Base-by-base conservation (phyloP, 441 rosid species). In the Mallotus repandus region DNA sequence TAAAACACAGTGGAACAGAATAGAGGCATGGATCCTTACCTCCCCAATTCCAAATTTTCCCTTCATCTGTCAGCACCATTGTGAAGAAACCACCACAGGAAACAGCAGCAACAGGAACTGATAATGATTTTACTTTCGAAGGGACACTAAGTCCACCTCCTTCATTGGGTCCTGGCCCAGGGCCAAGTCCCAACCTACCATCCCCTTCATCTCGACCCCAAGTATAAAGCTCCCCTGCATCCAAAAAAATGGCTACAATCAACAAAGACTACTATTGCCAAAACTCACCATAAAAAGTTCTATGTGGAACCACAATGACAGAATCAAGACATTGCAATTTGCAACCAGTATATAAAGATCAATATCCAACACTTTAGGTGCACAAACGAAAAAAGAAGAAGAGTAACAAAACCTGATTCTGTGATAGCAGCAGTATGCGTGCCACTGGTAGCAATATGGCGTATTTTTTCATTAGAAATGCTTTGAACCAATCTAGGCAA, bases 181-280 rank as follows among this genome's bases (percentile, higher is more conserved):
- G 93, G 59, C 99, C 99, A 29, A 91, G 96, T 57, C 98, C 99
- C 72, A 95, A 77, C 76, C 99, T 87, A 22, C 99, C 98, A 63
- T 93, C 99, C 52, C 96, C 99, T 84, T 95, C 96, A 65, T 95
- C 97, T 82, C 98, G 84, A 76, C 98, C 99, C 98, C 98, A 91
- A 68, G 89, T 91, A 77, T 85, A 91, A 59, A 95, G 71, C 70
- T 91, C 97, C 19, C 98, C 98, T 92, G 69, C 68, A 78, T 22
- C 66, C 41, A 38, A 65, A 78, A 64, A 57, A 62, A 63, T 18
- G 56, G 50, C 12, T 25, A n/a, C 35, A 50, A 49, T 61, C 67
- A 71, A n/a, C 19, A 45, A 11, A 62, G 46, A 41, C 49, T 45
- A 45, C 9, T 8, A 10, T 8, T 45, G 11, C 9, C 11, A 45